Base-by-base conservation (phyloP, 345 rosid species). In the Ceriops decandra region DNA sequence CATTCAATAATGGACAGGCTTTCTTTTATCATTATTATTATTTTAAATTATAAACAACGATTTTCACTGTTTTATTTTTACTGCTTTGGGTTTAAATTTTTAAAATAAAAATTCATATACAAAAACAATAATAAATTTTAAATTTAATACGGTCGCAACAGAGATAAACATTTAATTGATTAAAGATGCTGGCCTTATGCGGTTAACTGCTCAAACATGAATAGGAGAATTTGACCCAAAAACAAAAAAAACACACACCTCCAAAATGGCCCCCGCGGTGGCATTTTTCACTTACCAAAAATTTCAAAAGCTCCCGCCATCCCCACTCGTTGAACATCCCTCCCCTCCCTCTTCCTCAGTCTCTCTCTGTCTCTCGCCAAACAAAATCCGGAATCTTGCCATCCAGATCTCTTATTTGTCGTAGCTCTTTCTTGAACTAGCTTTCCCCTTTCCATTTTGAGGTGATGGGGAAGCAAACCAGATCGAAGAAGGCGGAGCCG, bases 401-500 rank as follows among this genome's bases (percentile, higher is more conserved):
- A 2, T 17, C 33, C 15, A n/a, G 2, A 7, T 31, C 60, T 20
- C 22, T 0, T 22, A 32, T 27, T 33, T n/a, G 2, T 42, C 10
- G 17, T 7, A 9, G 15, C 24, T 5, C 21, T 7, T 42, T 24
- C 51, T 28, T 36, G 19, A 13, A 30, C 38, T 33, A 33, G 13
- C 19, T 17, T 10, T 35, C 30, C 15, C 32, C 26, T 51, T 6
- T 35, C 11, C 33, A 19, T 6, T 5, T 19, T 10, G 35, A 15
- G 16, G 30, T 22, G 46, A 88, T 90, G 98, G 85, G 83, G 68
- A 87, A 75, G 82, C 85, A 79, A 32, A 64, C 66, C 76, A 84
- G 73, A 76, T 67, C 85, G 22, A 88, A 76, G 72, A 79, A 76
- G 11, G 31, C 79, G 1, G 76, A 52, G n/a, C 54, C 80, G 13